Percentiles rank a stretch among this genome's conserved stretches.
Conservation (phyloP, 148 eudicot genomes). For the Nyssa sinensis region DNA sequence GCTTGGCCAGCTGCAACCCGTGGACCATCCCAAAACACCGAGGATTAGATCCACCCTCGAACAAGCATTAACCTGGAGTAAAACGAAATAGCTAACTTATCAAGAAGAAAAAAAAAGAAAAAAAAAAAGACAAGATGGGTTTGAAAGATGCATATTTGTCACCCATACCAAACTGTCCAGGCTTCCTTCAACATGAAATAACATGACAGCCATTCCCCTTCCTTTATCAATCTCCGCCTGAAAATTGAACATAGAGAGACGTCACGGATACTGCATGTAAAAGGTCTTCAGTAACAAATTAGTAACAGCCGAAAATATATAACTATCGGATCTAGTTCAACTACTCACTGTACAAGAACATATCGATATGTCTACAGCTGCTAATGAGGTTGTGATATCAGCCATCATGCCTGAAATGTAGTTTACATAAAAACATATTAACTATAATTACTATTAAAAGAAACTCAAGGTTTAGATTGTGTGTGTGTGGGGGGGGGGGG, state of each 20-base stretch:
- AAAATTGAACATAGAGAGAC: constrained; percentile 1
- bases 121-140: neutral
- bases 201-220: constrained; percentile 72
- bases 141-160: neutral
- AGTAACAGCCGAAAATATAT: neutral
- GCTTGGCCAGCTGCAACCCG: constrained; percentile 86
- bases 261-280: neutral
- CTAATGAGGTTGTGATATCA: constrained; percentile 63
- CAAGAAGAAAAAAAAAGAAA: neutral
- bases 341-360: constrained; percentile 87
- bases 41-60: constrained; percentile 61
- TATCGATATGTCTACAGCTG: constrained; percentile 63
- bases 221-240: constrained; percentile 84
- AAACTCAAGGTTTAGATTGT: too few relatives aligned
- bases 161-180: constrained; percentile 64
- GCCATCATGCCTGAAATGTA: constrained; percentile 69
- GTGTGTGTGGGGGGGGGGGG: too few relatives aligned
- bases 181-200: constrained; percentile 83
- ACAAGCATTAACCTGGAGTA: constrained; percentile 62
- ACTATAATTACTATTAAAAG: neutral
- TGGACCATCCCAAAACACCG: constrained; percentile 92
- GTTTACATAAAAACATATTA: neutral
- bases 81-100: neutral
- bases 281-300: neutral
- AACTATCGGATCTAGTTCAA: neutral